Conservation (phyloP, 2,329 filamentous ascomycete species). For the Cryphonectria japonica region DNA sequence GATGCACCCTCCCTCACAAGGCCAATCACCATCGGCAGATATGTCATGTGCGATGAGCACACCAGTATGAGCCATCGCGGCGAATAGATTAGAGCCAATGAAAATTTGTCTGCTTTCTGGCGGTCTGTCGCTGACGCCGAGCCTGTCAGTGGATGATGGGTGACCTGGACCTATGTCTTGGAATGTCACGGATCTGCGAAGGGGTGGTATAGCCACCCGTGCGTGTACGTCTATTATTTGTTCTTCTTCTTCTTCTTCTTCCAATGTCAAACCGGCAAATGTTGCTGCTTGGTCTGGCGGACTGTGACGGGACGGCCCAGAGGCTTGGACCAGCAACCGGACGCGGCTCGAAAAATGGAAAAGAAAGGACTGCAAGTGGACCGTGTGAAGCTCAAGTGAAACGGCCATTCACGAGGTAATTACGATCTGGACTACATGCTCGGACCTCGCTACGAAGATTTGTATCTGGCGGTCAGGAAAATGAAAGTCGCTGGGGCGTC, state of each 20-base stretch:
- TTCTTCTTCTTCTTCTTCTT: neutral
- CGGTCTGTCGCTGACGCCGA: neutral
- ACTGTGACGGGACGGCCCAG: neutral
- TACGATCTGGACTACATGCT: neutral
- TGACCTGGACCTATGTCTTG: neutral
- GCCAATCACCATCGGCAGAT: neutral
- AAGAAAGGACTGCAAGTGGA: neutral
- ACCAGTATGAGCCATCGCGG: neutral
- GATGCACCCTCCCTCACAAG: neutral
- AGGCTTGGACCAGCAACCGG: neutral
- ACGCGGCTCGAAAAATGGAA: neutral
- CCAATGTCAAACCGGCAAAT: neutral
- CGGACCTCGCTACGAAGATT: neutral
- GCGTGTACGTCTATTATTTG: neutral
- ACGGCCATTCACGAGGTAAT: neutral
- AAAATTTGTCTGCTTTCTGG: neutral
- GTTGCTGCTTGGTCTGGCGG: neutral
- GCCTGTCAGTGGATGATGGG: neutral
- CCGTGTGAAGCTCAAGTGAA: neutral
- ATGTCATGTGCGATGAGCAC: neutral
- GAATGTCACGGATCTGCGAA: neutral
- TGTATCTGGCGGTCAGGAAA: neutral
- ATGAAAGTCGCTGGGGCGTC: neutral
- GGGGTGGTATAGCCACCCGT: neutral
- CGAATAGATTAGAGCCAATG: slow-evolving; percentile 9